These are phyloP conservation scores for Taphrina deformans DNA, from an alignment of 1,139 yeast species.

Conservation along the genomic window DNA sequence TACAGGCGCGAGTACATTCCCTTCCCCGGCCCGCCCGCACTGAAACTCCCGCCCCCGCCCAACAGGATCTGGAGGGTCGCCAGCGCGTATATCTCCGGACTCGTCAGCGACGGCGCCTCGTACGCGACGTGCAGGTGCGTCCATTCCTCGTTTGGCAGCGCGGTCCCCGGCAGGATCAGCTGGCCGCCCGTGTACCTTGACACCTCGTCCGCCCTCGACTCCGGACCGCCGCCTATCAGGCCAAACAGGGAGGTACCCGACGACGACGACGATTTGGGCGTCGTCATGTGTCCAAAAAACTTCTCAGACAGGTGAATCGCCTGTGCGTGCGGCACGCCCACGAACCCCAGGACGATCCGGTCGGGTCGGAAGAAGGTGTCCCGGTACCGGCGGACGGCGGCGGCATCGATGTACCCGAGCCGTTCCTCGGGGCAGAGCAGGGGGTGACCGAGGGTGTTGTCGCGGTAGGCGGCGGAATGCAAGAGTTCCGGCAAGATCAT, in stretches of 20 bases:
- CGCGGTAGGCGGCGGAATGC: slow-evolving; percentile 74
- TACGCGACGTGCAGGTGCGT: slow-evolving; percentile 85
- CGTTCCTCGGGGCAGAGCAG: slow-evolving; percentile 75
- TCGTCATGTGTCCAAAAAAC: slow-evolving; percentile 54
- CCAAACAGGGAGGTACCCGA: not conserved
- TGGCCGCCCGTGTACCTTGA: slow-evolving; percentile 76
- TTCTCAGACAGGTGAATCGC: slow-evolving; percentile 67
- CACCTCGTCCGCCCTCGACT: not conserved
- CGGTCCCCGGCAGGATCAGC: slow-evolving; percentile 54
- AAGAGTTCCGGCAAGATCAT: slow-evolving; percentile 80
- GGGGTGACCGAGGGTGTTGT: slow-evolving; percentile 81
- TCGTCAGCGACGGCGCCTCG: slow-evolving; percentile 79
- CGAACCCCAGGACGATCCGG: slow-evolving; percentile 79
- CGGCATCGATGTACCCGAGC: slow-evolving; percentile 56
- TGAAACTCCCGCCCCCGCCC: slow-evolving; percentile 98
- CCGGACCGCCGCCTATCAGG: not conserved
- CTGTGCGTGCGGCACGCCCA: slow-evolving; percentile 72
- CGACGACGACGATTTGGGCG: not conserved
- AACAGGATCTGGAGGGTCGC: slow-evolving; percentile 86
- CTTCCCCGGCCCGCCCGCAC: slow-evolving; percentile 99
- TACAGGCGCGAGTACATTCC: slow-evolving; percentile 96
- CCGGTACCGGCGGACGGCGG: slow-evolving; percentile 63
- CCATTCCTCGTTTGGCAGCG: slow-evolving; percentile 52
- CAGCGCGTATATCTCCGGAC: slow-evolving; percentile 84
- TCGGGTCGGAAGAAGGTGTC: slow-evolving; percentile 73